A percentile compares a stretch with the other conserved stretches of the same genome.
These are phyloP conservation scores for Fusarium irregulare DNA, from an alignment of 2,329 filamentous ascomycete species.

Conservation along the genomic window DNA sequence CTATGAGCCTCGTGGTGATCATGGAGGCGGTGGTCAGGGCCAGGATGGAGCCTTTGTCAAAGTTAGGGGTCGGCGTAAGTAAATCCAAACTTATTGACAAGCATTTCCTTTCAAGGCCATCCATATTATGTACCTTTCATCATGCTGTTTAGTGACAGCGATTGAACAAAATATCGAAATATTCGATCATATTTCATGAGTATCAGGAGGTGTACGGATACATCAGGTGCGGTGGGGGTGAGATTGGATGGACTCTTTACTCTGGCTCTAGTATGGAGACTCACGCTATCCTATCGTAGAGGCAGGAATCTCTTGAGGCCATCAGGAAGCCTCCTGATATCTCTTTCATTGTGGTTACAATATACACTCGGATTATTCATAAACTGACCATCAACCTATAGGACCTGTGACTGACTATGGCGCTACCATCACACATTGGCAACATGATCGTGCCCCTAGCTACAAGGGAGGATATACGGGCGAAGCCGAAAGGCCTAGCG, in stretches of 20 bases:
- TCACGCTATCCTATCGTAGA: neutral
- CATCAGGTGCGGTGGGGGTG: neutral
- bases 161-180: neutral
- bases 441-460: constrained; percentile 77
- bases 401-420: constrained; percentile 94
- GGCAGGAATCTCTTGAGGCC: neutral
- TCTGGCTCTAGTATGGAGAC: neutral
- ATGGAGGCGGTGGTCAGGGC: constrained; percentile 55
- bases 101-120: neutral
- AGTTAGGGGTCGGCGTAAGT: constrained; percentile 65
- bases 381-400: constrained; percentile 53
- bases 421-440: constrained; percentile 90
- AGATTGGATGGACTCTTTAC: neutral
- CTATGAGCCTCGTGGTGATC: constrained; percentile 65
- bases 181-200: neutral
- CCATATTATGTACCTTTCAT: constrained; percentile 3
- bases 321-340: neutral
- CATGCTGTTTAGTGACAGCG: constrained; percentile 27
- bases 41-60: constrained; percentile 61
- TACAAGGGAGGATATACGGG: constrained; percentile 78
- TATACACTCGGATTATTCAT: constrained; percentile 18
- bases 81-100: constrained; percentile 5
- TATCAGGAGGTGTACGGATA: neutral
- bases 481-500: constrained; percentile 85
- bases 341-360: constrained; percentile 8